These are phyloP conservation scores for Globisporangium mamillatum DNA, from an alignment of 352 stramenopile species.

Conservation along the genomic window DNA sequence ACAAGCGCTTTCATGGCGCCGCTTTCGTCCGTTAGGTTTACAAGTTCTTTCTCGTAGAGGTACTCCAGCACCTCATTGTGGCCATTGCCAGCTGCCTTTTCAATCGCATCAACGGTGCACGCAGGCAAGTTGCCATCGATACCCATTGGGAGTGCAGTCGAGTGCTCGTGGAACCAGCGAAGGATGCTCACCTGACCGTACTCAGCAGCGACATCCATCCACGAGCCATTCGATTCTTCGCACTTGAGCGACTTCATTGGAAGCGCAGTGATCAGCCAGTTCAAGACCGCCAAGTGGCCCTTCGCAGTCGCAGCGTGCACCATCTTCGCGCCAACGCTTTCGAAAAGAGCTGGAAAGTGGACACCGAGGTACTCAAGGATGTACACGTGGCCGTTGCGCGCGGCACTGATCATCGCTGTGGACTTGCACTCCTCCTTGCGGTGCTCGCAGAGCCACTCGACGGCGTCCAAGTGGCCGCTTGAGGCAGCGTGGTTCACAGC, in stretches of 20 bases:
- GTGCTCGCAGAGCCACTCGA: slow-evolving; percentile 55
- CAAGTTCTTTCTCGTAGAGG: slow-evolving; percentile 53
- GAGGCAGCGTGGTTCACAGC: slow-evolving; percentile 64
- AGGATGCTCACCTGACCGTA: slow-evolving; percentile 63
- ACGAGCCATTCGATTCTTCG: slow-evolving; percentile 52
- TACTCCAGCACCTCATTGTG: slow-evolving; percentile 57
- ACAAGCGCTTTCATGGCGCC: slow-evolving; percentile 57
- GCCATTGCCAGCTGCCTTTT: slow-evolving; percentile 64
- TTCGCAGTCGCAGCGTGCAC: slow-evolving; percentile 61
- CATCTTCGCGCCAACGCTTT: slow-evolving; percentile 56
- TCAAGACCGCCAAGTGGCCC: slow-evolving; percentile 49
- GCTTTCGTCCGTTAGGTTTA: slow-evolving; percentile 35
- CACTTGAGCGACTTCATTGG: slow-evolving; percentile 70
- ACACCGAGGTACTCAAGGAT: slow-evolving; percentile 54
- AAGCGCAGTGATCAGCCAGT: slow-evolving; percentile 56
- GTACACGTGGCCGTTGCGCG: slow-evolving; percentile 51
- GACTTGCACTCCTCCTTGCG: slow-evolving; percentile 49
- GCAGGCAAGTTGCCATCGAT: slow-evolving; percentile 47
- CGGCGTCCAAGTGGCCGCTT: slow-evolving; percentile 47
- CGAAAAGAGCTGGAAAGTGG: slow-evolving; percentile 46
- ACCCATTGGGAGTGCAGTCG: slow-evolving; percentile 46
- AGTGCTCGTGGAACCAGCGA: slow-evolving; percentile 67
- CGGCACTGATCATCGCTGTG: slow-evolving; percentile 54
- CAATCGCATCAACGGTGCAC: slow-evolving; percentile 54
- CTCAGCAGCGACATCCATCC: slow-evolving; percentile 71